phyloP scores from a whole-genome alignment of 352 stramenopile species.

The Globisporangium carolinianum region DNA sequence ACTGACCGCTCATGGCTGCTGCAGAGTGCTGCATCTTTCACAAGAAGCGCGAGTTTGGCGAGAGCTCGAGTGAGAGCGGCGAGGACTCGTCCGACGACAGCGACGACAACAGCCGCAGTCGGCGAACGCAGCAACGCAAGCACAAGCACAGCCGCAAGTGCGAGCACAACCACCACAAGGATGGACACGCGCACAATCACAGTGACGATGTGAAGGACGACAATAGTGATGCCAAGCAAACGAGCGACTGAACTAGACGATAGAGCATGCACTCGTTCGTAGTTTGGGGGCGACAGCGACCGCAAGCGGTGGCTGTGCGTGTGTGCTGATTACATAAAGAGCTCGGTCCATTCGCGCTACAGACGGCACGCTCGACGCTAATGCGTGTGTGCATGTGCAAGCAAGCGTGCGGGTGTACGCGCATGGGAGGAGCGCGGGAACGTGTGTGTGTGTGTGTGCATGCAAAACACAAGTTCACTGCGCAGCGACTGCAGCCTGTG shows the following conservation, averaged over 20 bases:
- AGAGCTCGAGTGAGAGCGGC: constrained; percentile 88
- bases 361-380: background rate
- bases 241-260: background rate
- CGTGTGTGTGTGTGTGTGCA: background rate
- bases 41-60: constrained; percentile 88
- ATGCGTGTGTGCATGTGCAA: background rate
- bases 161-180: constrained; percentile 5
- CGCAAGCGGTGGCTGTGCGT: background rate
- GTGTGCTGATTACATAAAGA: background rate
- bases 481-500: background rate
- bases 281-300: background rate
- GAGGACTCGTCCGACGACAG: constrained; percentile 59
- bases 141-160: constrained; percentile 7
- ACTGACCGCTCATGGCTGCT: background rate
- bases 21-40: constrained; percentile 92
- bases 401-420: background rate
- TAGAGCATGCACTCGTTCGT: background rate
- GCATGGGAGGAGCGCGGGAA: background rate
- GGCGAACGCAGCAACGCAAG: constrained; percentile 9
- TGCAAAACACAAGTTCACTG: background rate
- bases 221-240: background rate
- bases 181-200: background rate
- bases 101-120: constrained; percentile 1
- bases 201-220: background rate
- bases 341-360: too few species aligned